Base-by-base conservation (phyloP, 1,284 basidiomycete species). In the Trametes pubescens region DNA sequence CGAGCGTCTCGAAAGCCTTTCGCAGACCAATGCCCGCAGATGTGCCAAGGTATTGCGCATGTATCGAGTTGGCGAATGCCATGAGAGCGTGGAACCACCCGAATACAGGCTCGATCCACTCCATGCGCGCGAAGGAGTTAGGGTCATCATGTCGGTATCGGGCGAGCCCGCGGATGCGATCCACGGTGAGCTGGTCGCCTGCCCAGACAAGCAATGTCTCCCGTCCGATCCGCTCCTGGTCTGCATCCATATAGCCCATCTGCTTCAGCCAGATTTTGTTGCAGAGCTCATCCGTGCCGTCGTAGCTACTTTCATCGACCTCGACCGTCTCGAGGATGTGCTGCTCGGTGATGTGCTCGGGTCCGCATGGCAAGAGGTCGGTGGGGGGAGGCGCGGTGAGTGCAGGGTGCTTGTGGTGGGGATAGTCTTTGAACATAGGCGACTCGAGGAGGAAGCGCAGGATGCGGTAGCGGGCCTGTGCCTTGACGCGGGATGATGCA, bases 31-130 rank as follows among this genome's bases (percentile, higher is more conserved):
- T 14, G 11, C 65, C 62, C 1, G 52, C 58, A 1, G 35, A 26
- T 0, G 66, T 66, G 0, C 69, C 74, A 18, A 72, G 65, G 64
- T 71, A 69, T 43, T 73, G 69, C 5, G 49, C 44, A 54, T 73
- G 69, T 1, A 73, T 51, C 2, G 71, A 70, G 21, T 66, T 62
- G n/a, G 70, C 77, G 43, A 73, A 72, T 13, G 77, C 75, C 73
- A 81, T 77, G 22, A 59, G 48, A 5, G 73, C 51, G 62, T 81
- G 80, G 14, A 80, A 70, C 76, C 77, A 80, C 5, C 79, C 78
- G 44, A 74, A 76, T 1, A 70, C 49, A 0, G 67, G 59, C 4
- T 76, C 49, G 7, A 74, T 38, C 44, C 67, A 77, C 46, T 79
- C 78, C n/a, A 77, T 57, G 0, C 74, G 69, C 9, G 79, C 76